These are phyloP conservation scores for Helotiales sp. DNA, from an alignment of 2,329 filamentous ascomycete species.

Conservation along the genomic window DNA sequence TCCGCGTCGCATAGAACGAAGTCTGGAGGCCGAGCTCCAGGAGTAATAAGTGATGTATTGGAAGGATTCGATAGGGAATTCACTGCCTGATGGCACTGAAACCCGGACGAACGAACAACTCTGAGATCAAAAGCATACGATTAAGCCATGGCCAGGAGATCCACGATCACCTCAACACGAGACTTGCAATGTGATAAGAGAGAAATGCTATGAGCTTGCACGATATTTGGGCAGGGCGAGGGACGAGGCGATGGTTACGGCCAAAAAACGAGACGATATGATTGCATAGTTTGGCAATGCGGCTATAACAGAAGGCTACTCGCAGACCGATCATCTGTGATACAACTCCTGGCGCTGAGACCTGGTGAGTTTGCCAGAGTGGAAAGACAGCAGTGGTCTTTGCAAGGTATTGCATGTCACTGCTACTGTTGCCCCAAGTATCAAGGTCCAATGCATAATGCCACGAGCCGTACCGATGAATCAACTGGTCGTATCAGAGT, in stretches of 20 bases:
- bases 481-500: not conserved
- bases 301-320: too few relatives aligned
- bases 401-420: not conserved
- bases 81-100: too few relatives aligned
- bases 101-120: too few relatives aligned
- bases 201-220: not conserved
- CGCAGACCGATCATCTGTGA: too few relatives aligned
- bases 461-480: not conserved
- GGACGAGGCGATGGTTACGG: not conserved
- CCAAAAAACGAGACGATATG: not conserved
- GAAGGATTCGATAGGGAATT: too few relatives aligned
- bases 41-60: too few relatives aligned
- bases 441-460: not conserved
- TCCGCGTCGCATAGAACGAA: too few relatives aligned
- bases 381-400: not conserved
- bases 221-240: not conserved
- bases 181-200: not conserved
- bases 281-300: not conserved
- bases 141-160: too few relatives aligned
- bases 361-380: not conserved
- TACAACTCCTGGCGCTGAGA: too few relatives aligned
- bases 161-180: too few relatives aligned
- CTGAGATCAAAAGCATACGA: too few relatives aligned
- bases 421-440: not conserved
- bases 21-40: too few relatives aligned